Conservation (phyloP, 331 rosid species). For the Prunus yedoensis region DNA sequence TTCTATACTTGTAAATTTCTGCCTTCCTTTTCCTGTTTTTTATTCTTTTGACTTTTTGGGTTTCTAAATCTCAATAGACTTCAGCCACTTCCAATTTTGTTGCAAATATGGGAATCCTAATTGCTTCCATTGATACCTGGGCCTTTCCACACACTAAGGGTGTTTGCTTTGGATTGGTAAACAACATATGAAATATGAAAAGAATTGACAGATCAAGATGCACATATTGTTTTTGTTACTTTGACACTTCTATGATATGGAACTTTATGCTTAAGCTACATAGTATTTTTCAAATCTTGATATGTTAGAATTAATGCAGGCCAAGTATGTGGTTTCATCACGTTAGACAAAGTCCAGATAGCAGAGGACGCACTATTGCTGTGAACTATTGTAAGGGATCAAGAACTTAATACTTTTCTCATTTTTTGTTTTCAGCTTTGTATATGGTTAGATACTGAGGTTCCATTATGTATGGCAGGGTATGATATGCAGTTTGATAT, state of each 20-base stretch:
- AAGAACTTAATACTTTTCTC: not conserved
- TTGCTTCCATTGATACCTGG: not conserved
- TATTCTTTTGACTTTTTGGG: not conserved
- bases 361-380: slow-evolving; percentile 56
- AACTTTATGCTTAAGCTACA: not conserved
- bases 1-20: slow-evolving; percentile 69
- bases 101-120: not conserved
- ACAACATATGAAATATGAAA: not conserved
- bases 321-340: slow-evolving; percentile 95
- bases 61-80: not conserved
- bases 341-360: slow-evolving; percentile 63
- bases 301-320: slow-evolving; percentile 48
- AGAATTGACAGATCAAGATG: not conserved
- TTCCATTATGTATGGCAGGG: slow-evolving; percentile 54
- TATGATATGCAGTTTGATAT: slow-evolving; percentile 86
- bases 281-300: slow-evolving; percentile 1
- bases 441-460: slow-evolving; percentile 19
- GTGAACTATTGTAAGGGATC: slow-evolving; percentile 69
- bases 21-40: not conserved
- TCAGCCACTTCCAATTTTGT: not conserved
- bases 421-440: not conserved
- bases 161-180: not conserved
- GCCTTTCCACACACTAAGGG: not conserved
- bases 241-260: not conserved
- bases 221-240: not conserved